Base-by-base conservation (phyloP, 192 early-diverging fungal species). In the Gorgonomyces haynaldii region DNA sequence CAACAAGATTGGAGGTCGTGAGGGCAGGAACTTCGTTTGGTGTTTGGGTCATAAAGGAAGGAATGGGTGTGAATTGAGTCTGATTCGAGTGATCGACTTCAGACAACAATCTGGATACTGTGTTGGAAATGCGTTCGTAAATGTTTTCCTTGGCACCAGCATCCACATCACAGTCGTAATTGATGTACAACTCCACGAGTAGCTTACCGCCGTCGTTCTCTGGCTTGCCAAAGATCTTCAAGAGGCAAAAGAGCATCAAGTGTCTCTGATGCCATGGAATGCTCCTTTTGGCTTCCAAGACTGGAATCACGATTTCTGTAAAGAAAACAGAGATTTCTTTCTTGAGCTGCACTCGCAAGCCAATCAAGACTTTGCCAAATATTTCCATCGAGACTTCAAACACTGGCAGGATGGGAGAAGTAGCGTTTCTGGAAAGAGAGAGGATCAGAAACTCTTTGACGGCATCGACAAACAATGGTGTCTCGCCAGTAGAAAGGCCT, bases 151-250 rank as follows among this genome's bases (percentile, higher is more conserved):
- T 58, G 7, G 66, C 72, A 1, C 58, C 52, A 6, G 85, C 80
- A 54, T 88, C 81, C 32, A 76, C 60, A 43, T 86, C 79, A 57
- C 91, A 96, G 64, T 96, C 91, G 47, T 92, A 92, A 68, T 96
- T 96, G 1, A 96, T 65, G 52, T 91, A 96, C 21, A 96, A 76
- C 55, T 96, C 91, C 2, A 96, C 88, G 2, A 92, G 57, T 2
- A 85, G 65, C 28, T 81, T 72, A 13, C 71, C 68, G 13, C 72
- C 73, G 26, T 76, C 72, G 7, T 56, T 45, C 15, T 55, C 37
- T 16, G 86, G 84, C 34, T 88, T 82, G 19, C 64, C 56, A 38
- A 87, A 67, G 19, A 92, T 69, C 20, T 77, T 67, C 1, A 60
- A 51, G 22, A 96, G 64, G 4, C 79, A 57, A 55, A 81, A 81